Evolutionary conservation across 1,284 basidiomycete species (phyloP).

Genomic region (Trichosporon sp.): DNA sequence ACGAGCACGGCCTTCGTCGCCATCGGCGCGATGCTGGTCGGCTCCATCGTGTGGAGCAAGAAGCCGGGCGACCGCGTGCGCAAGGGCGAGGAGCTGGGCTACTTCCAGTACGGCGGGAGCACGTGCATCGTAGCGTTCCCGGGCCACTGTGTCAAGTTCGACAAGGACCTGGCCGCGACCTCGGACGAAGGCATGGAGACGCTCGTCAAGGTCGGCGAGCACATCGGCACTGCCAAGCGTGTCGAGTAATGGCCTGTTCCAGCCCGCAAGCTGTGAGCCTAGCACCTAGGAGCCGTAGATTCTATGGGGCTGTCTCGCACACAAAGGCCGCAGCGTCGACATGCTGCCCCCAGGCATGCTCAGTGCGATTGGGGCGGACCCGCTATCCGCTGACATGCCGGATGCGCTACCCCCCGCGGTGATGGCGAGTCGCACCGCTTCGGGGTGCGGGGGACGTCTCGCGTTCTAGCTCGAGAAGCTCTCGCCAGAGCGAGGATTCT

Average conservation of each 20-base stretch:
- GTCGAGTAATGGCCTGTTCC: slow-evolving; percentile 8
- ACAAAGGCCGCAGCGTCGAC: neutral
- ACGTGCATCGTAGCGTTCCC: slow-evolving; percentile 63
- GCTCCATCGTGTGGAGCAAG: slow-evolving; percentile 52
- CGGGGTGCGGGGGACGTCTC: no score
- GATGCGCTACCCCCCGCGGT: neutral
- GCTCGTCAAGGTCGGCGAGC: slow-evolving; percentile 60
- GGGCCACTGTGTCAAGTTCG: slow-evolving; percentile 55
- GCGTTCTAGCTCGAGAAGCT: neutral
- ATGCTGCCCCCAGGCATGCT: neutral
- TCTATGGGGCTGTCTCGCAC: neutral
- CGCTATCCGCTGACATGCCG: neutral
- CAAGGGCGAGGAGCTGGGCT: slow-evolving; percentile 54
- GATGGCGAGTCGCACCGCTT: neutral
- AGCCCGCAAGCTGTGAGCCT: neutral
- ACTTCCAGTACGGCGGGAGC: slow-evolving; percentile 51
- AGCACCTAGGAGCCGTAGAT: neutral
- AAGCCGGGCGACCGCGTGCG: slow-evolving; percentile 46
- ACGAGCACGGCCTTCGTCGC: slow-evolving; percentile 45
- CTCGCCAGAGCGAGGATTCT: neutral
- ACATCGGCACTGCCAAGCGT: slow-evolving; percentile 31
- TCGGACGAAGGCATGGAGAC: slow-evolving; percentile 64
- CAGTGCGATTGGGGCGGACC: neutral
- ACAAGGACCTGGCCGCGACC: slow-evolving; percentile 62
- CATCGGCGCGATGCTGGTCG: slow-evolving; percentile 55